A percentile compares a stretch with the other conserved stretches of the same genome.
Conservation (phyloP, 2,329 filamentous ascomycete genomes). For the Nigrospora osmanthi region DNA sequence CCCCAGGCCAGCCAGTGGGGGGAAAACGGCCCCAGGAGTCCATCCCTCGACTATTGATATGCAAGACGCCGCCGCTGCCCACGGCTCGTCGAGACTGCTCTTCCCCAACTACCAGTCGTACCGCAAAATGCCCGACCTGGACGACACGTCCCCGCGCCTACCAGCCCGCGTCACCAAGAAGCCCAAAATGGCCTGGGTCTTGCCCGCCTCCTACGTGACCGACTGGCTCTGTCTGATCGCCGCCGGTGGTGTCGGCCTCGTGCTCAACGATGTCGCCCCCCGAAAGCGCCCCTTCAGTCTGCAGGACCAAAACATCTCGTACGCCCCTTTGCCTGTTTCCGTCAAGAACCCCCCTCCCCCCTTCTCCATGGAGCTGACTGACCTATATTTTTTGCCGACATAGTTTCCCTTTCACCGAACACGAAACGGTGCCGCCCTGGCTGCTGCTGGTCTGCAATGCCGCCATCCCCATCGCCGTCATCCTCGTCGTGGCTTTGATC, state of each 20-base stretch:
- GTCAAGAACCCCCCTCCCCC: background rate
- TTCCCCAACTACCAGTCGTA: constrained; percentile 16
- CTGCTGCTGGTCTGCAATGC: constrained; percentile 58
- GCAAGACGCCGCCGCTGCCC: too few species aligned
- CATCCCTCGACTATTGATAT: too few species aligned
- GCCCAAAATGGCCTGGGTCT: constrained; percentile 16
- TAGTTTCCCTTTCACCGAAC: constrained; percentile 60
- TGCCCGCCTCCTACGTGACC: constrained; percentile 60
- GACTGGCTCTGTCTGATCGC: constrained; percentile 66
- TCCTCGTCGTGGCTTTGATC: constrained; percentile 59
- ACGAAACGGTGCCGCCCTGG: constrained; percentile 65
- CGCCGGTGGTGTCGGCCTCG: constrained; percentile 50
- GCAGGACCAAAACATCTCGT: constrained; percentile 69
- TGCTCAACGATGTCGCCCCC: constrained; percentile 51
- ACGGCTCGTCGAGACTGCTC: background rate
- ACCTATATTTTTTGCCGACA: too few species aligned
- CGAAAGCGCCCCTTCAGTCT: constrained; percentile 66
- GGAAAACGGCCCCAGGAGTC: too few species aligned
- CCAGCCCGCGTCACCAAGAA: constrained; percentile 7
- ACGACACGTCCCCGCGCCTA: background rate
- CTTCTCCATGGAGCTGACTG: background rate
- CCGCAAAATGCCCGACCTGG: constrained; percentile 19
- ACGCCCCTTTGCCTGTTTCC: constrained; percentile 15
- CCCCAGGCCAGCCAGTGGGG: too few species aligned
- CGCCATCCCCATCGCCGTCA: constrained; percentile 57